Evolutionary conservation across 371 early-diverging fungal species (phyloP), one percentile per base, ranked within the genome.

Genomic region (Mortierella sp.): DNA sequence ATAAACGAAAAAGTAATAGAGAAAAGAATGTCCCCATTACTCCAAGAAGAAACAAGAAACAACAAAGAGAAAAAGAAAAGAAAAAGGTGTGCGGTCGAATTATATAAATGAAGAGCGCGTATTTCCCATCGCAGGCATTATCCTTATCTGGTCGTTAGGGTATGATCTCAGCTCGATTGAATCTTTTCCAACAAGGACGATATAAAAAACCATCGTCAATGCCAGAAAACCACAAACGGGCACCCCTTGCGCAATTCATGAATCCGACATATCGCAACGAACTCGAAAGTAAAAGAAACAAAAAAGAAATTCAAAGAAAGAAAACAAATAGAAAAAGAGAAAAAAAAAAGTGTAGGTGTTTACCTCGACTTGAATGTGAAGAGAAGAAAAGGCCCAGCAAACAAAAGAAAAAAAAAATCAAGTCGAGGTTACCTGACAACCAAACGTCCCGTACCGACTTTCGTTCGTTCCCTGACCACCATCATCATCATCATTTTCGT

Each of bases 81-180:
- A 18, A 75, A 48, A 78, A 29, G 29, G 41, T 29, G 56, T 65
- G 72, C 68, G 71, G 71, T 58, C 55, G 41, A 38, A n/a, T 41
- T 46, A 41, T 70, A 24, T 70, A n/a, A 46, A 65, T 46, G 77
- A 84, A 78, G 44, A 74, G 75, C 77, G 80, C 85, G 76, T 51
- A 72, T 65, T 82, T 86, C 87, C 87, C 87, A 80, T 77, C 87
- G 87, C 87, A 86, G 87, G 87, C 82, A 82, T 84, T 87, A 87
- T 72, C 88, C 82, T 84, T 74, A 84, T 82, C 88, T 83, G 88
- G 88, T 87, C 41, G 55, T 81, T 49, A 87, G 88, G 88, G 88
- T 87, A 84, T 87, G 49, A 87, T 87, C 88, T 87, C 88, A 87
- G 88, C 88, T 75, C 79, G 54, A 55, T 49, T 77, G 80, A 76